phyloP scores from a whole-genome alignment of 768 basidiomycete genomes.

The Astraeus odoratus region DNA sequence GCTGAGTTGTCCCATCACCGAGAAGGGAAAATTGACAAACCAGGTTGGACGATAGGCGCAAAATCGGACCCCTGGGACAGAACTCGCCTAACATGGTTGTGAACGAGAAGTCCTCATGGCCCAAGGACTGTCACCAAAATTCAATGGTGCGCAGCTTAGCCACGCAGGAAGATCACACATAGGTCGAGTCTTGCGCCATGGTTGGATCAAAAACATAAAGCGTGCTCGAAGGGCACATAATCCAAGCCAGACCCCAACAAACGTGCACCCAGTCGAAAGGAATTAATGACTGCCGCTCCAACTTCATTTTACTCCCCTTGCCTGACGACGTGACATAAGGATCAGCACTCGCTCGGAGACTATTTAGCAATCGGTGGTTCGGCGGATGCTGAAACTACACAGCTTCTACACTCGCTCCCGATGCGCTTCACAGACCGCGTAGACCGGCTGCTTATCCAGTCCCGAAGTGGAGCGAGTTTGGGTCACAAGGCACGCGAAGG shows the following conservation, averaged over 20 bases:
- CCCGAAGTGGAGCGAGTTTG: background rate
- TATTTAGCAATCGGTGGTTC: background rate
- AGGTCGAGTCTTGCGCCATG: background rate
- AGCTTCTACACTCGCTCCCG: constrained; percentile 1
- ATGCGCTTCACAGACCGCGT: background rate
- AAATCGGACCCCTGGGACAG: constrained; percentile 1
- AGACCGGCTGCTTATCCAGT: background rate
- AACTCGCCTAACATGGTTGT: background rate
- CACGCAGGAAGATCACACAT: background rate
- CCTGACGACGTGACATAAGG: constrained; percentile 6
- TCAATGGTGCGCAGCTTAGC: background rate
- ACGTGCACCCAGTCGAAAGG: background rate
- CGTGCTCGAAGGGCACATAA: background rate
- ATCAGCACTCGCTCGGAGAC: background rate
- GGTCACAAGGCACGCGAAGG: background rate
- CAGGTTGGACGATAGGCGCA: constrained; percentile 1
- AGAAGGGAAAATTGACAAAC: background rate
- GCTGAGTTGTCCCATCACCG: background rate
- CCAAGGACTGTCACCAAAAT: background rate
- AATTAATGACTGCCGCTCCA: background rate
- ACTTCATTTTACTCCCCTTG: background rate
- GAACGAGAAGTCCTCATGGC: constrained; percentile 4
- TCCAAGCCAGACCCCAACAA: background rate
- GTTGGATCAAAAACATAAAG: background rate
- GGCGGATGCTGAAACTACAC: background rate